Evolutionary conservation across 495 filamentous ascomycete genomes (phyloP).

Genomic region (Tuber melanosporum): DNA sequence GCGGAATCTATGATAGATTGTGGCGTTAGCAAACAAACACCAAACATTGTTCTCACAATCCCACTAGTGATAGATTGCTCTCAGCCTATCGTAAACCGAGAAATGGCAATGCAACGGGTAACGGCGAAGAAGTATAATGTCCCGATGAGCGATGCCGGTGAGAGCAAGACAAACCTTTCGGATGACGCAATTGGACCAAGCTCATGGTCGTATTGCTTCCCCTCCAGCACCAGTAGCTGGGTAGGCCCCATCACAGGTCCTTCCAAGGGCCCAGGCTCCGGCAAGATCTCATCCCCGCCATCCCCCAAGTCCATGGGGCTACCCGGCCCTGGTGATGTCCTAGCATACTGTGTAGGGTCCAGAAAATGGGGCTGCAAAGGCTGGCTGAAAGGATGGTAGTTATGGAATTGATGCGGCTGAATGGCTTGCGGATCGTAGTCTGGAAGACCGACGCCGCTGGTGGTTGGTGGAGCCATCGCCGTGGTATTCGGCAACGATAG

Average conservation of each 20-base stretch:
- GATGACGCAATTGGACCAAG: conserved; percentile 46
- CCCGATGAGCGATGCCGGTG: background rate
- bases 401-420: conserved; percentile 62
- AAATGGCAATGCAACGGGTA: background rate
- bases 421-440: conserved; percentile 49
- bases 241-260: conserved; percentile 55
- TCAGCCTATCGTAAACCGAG: background rate
- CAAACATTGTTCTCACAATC: background rate
- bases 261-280: conserved; percentile 66
- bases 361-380: conserved; percentile 46
- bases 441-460: conserved; percentile 52
- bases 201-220: conserved; percentile 50
- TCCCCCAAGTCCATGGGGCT: conserved; percentile 60
- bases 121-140: background rate
- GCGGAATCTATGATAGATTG: conserved; percentile 64
- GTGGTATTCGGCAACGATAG: conserved; percentile 65
- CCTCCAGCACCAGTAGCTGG: conserved; percentile 47
- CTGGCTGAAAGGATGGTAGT: conserved; percentile 66
- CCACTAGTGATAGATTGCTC: conserved; percentile 24
- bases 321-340: conserved; percentile 58
- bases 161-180: conserved; percentile 45
- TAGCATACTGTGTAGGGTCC: conserved; percentile 42
- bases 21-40: conserved; percentile 40
- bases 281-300: conserved; percentile 62
- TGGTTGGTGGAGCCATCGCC: conserved; percentile 49